Base-by-base conservation (phyloP, 2,329 filamentous ascomycete genomes). In the Stachybotrys chlorohalonatus region DNA sequence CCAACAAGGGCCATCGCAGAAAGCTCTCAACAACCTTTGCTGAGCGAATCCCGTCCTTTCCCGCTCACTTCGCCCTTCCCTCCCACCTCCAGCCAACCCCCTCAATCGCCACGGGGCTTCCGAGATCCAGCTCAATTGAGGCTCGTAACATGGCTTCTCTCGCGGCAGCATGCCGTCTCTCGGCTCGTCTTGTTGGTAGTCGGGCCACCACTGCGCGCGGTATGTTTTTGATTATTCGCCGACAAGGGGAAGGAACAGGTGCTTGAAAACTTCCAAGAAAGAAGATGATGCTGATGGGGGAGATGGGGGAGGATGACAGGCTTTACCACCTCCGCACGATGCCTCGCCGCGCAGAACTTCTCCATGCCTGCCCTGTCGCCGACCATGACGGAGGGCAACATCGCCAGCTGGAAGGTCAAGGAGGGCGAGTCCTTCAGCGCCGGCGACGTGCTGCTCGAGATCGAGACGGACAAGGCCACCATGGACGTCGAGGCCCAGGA, bases 401-500 rank as follows among this genome's bases (percentile, higher is more conserved):
- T 95, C 66, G 82, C 88, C 51, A 82, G 73, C 58, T 95, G 90
- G 90, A 87, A 85, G 70, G 81, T 95, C 65, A 93, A 93, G 72
- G 90, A 95, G 75, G 90, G 90, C 68, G 89, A 94, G 62, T 80
- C 83, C 52, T 95, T 90, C 71, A 78, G 82, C 52, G 87, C 90
- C 55, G 90, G 90, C 62, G 90, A 95, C 70, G 89, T 95, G 36
- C 79, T 95, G 52, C 83, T 95, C 56, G 90, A 95, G 73, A 94
- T 95, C 68, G 90, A 95, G 75, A 95, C 90, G 56, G 90, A 95
- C 73, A 95, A 95, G 79, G 90, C 90, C 54, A 89, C 89, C 55
- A 95, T 95, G 90, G 91, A 95, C 63, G 90, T 95, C 31, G 91
- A 95, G 76, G 90, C 90, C 47, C 90, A 94, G 74, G 90, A 95